Percentiles rank a stretch among this genome's conserved stretches.
Conservation (phyloP, 495 filamentous ascomycete genomes). For the Podospora comata region DNA sequence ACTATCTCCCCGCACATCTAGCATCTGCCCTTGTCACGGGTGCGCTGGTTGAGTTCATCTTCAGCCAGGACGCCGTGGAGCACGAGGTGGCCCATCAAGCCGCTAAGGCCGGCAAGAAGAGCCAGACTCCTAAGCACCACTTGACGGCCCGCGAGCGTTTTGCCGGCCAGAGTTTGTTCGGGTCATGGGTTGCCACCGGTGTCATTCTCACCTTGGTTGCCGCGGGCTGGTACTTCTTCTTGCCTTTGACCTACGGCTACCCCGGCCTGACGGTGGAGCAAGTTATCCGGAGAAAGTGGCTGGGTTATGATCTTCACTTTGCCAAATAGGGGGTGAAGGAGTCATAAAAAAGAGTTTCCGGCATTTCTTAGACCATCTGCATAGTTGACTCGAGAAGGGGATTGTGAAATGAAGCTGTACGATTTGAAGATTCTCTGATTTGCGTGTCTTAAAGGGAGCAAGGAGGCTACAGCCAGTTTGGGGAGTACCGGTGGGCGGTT, state of each 20-base stretch:
- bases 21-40: constrained; percentile 90
- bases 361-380: background rate
- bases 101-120: constrained; percentile 54
- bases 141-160: constrained; percentile 74
- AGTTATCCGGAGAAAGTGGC: constrained; percentile 86
- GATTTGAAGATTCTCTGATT: background rate
- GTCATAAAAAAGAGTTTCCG: background rate
- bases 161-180: constrained; percentile 71
- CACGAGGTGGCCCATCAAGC: constrained; percentile 41
- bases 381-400: background rate
- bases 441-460: background rate
- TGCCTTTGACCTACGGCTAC: constrained; percentile 90
- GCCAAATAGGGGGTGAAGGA: constrained; percentile 67
- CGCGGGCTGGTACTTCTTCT: constrained; percentile 86
- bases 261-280: constrained; percentile 82
- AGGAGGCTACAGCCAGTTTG: background rate
- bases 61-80: constrained; percentile 76
- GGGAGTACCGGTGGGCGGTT: constrained; percentile 9
- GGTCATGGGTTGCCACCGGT: constrained; percentile 70
- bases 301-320: constrained; percentile 96
- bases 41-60: constrained; percentile 95
- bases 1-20: constrained; percentile 93
- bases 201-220: constrained; percentile 67
- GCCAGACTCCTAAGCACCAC: constrained; percentile 46
- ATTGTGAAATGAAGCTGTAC: background rate